Evolutionary conservation across 257 asterid species (phyloP).

Genomic region (Phtheirospermum japonicum): DNA sequence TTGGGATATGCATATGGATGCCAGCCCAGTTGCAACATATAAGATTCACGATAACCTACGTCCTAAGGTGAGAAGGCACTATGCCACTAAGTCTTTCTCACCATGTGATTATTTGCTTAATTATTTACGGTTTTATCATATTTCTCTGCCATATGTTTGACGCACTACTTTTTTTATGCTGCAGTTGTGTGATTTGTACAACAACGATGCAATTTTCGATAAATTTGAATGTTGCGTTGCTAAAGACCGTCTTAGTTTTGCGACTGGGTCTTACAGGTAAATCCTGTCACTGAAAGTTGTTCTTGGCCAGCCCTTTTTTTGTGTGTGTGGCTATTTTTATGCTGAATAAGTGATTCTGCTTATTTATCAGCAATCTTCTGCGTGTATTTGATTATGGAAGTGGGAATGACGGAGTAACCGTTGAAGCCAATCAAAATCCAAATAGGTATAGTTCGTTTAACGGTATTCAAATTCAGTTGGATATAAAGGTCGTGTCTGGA

Average conservation of each 20-base stretch:
- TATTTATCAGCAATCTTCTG: conserved; percentile 45
- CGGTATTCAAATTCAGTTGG: background rate
- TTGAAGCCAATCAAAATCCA: conserved; percentile 51
- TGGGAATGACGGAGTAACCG: conserved; percentile 50
- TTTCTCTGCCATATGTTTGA: conserved; percentile 27
- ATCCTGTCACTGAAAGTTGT: conserved; percentile 22
- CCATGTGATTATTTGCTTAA: background rate
- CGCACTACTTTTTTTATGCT: conserved; percentile 14
- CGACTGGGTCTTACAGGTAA: conserved; percentile 80
- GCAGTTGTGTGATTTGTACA: conserved; percentile 69
- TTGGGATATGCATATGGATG: conserved; percentile 71
- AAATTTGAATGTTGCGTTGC: conserved; percentile 73
- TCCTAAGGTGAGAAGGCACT: conserved; percentile 54
- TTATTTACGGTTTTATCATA: conserved; percentile 8
- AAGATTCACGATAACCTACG: conserved; percentile 66
- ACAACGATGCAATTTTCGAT: conserved; percentile 71
- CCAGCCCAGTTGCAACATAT: conserved; percentile 58
- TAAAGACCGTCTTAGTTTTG: conserved; percentile 59
- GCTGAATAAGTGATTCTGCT: conserved; percentile 12
- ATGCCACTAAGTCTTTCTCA: conserved; percentile 2
- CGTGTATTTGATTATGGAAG: conserved; percentile 48
- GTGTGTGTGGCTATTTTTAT: background rate
- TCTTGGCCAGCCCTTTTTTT: conserved; percentile 7
- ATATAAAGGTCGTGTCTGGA: background rate
- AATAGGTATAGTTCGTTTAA: conserved; percentile 37